phyloP scores from a whole-genome alignment of 176 grass and related monocot genomes.

The Oryza australiensis region DNA sequence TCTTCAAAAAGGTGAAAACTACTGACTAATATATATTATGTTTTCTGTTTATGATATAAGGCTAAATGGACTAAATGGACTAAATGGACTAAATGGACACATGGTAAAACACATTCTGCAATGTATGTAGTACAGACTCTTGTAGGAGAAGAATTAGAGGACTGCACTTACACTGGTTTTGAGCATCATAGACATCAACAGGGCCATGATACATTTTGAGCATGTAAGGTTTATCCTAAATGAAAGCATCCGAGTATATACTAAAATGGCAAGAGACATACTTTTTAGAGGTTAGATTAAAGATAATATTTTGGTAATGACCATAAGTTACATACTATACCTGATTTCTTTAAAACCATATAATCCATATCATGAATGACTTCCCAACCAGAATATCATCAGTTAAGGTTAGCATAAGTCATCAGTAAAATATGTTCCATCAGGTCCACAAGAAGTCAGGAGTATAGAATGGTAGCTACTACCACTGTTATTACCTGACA shows the following conservation, averaged over 20 bases:
- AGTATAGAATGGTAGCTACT: neutral
- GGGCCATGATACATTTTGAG: slow-evolving; percentile 57
- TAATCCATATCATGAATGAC: neutral
- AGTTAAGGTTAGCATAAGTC: slow-evolving; percentile 10
- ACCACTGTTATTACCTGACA: slow-evolving; percentile 62
- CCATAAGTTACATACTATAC: slow-evolving; percentile 4
- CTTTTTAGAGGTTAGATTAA: neutral
- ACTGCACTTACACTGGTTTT: slow-evolving; percentile 69
- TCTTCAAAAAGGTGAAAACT: no score
- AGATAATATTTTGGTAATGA: neutral
- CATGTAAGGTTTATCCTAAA: neutral
- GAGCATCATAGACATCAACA: slow-evolving; percentile 88
- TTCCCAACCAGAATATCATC: slow-evolving; percentile 17
- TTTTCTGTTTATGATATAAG: no score
- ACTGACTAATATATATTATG: no score
- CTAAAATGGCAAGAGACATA: neutral
- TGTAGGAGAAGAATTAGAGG: slow-evolving; percentile 5
- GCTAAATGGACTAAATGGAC: no score
- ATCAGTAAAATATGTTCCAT: slow-evolving; percentile 4
- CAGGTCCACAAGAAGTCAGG: neutral
- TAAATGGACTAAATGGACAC: neutral
- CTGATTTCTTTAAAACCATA: neutral
- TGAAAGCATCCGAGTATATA: neutral
- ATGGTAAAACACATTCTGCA: neutral
- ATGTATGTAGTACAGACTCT: neutral